Percentiles rank a stretch among this genome's conserved stretches.
phyloP scores from a whole-genome alignment of 2,329 filamentous ascomycete genomes.

The Stagonosporopsis chrysanthemi region DNA sequence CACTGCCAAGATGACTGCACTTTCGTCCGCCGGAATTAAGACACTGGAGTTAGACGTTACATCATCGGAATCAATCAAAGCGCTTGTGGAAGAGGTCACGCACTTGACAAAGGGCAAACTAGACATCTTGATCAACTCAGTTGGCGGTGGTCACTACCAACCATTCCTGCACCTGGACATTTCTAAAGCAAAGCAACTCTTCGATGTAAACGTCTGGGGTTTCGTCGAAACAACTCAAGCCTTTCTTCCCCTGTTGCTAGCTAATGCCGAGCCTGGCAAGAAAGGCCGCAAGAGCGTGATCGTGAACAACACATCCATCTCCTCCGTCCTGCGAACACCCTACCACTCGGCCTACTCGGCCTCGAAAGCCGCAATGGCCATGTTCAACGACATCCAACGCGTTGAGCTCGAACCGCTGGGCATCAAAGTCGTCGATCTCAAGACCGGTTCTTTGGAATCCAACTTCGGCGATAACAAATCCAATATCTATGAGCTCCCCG shows the following conservation, averaged over 20 bases:
- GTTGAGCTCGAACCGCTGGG: slow-evolving; percentile 33
- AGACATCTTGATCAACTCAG: slow-evolving; percentile 52
- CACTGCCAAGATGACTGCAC: slow-evolving; percentile 31
- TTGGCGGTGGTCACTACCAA: slow-evolving; percentile 43
- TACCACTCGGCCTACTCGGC: slow-evolving; percentile 40
- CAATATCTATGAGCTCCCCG: slow-evolving; percentile 11
- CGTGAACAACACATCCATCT: slow-evolving; percentile 21
- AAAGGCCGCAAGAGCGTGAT: slow-evolving; percentile 13
- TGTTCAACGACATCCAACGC: slow-evolving; percentile 35
- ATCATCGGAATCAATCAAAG: slow-evolving; percentile 19
- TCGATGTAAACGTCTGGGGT: slow-evolving; percentile 53
- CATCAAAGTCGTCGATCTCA: slow-evolving; percentile 31
- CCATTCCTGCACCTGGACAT: slow-evolving; percentile 41
- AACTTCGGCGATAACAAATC: slow-evolving; percentile 18
- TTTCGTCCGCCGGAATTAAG: slow-evolving; percentile 5
- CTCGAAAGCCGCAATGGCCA: slow-evolving; percentile 49
- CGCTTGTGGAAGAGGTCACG: slow-evolving; percentile 11
- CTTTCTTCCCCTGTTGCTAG: slow-evolving; percentile 40
- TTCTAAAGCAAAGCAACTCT: slow-evolving; percentile 19
- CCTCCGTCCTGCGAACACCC: slow-evolving; percentile 14
- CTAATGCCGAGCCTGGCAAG: slow-evolving; percentile 3
- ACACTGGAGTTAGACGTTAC: slow-evolving; percentile 17
- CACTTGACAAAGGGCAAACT: slow-evolving; percentile 19
- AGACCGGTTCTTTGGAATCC: slow-evolving; percentile 26
- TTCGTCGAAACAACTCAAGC: slow-evolving; percentile 48